phyloP scores from a whole-genome alignment of 805 yeast species.

The Candida nemodendra region DNA sequence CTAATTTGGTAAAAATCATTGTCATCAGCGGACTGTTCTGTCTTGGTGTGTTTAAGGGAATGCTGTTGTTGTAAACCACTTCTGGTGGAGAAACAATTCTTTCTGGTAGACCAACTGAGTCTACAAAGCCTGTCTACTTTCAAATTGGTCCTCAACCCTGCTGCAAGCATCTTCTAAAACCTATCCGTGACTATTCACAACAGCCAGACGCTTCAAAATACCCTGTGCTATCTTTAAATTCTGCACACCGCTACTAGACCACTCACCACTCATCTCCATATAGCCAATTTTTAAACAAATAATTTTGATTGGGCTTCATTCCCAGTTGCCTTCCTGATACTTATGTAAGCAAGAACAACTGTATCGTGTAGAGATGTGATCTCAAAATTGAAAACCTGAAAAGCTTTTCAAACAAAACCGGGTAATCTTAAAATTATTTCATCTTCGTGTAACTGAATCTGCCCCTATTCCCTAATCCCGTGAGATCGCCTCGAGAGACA shows the following conservation, averaged over 20 bases:
- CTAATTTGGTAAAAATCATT: constrained; percentile 32
- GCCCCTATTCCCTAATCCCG: too few relatives aligned
- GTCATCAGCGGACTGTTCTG: constrained; percentile 27
- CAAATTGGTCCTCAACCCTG: constrained; percentile 8
- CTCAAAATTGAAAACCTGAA: background rate
- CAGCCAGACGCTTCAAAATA: background rate
- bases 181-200: background rate
- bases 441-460: constrained; percentile 1
- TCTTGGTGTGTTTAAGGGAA: constrained; percentile 8
- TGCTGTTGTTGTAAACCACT: constrained; percentile 1
- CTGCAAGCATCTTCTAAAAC: constrained; percentile 5
- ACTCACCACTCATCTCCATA: background rate
- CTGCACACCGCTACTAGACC: too few relatives aligned
- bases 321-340: background rate
- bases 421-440: background rate
- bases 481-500: too few relatives aligned
- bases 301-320: constrained; percentile 12
- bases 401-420: background rate
- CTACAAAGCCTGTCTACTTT: constrained; percentile 6
- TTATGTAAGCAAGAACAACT: too few relatives aligned
- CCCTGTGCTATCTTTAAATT: too few relatives aligned
- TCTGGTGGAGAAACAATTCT: constrained; percentile 2
- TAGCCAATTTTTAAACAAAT: constrained; percentile 5
- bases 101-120: constrained; percentile 1
- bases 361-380: too few relatives aligned